These are phyloP conservation scores for Fulvia fulva DNA, from an alignment of 2,329 filamentous ascomycete species.

Conservation along the genomic window DNA sequence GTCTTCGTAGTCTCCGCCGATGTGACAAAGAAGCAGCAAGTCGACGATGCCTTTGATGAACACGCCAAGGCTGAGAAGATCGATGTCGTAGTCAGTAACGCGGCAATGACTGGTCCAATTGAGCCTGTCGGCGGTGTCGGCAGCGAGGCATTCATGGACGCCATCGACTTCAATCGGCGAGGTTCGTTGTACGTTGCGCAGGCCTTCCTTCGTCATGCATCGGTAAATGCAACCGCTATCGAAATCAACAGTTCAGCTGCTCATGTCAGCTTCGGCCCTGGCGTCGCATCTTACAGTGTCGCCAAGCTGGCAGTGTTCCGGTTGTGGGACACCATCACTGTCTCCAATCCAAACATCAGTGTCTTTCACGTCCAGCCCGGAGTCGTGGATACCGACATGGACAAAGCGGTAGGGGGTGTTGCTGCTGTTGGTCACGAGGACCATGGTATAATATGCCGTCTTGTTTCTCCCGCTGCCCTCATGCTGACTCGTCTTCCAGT, in stretches of 20 bases:
- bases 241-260: slow-evolving; percentile 7
- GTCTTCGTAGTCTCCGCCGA: too few relatives aligned
- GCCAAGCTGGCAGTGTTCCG: slow-evolving; percentile 37
- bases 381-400: slow-evolving; percentile 39
- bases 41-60: slow-evolving; percentile 34
- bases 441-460: background rate
- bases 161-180: slow-evolving; percentile 31
- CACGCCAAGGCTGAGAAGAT: slow-evolving; percentile 32
- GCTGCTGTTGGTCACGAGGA: slow-evolving; percentile 7
- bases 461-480: too few relatives aligned
- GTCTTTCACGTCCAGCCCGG: slow-evolving; percentile 43
- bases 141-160: slow-evolving; percentile 31
- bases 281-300: slow-evolving; percentile 31
- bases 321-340: slow-evolving; percentile 36
- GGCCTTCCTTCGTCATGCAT: slow-evolving; percentile 10
- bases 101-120: slow-evolving; percentile 31
- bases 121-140: slow-evolving; percentile 31
- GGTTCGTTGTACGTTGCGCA: slow-evolving; percentile 34
- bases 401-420: slow-evolving; percentile 8
- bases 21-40: too few relatives aligned
- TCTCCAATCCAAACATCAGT: slow-evolving; percentile 36
- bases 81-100: slow-evolving; percentile 39
- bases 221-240: slow-evolving; percentile 21
- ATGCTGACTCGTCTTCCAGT: slow-evolving; percentile 12
- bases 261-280: slow-evolving; percentile 19